Evolutionary conservation across 352 stramenopile genomes (phyloP).

Genomic region (Globisporangium perplexum): DNA sequence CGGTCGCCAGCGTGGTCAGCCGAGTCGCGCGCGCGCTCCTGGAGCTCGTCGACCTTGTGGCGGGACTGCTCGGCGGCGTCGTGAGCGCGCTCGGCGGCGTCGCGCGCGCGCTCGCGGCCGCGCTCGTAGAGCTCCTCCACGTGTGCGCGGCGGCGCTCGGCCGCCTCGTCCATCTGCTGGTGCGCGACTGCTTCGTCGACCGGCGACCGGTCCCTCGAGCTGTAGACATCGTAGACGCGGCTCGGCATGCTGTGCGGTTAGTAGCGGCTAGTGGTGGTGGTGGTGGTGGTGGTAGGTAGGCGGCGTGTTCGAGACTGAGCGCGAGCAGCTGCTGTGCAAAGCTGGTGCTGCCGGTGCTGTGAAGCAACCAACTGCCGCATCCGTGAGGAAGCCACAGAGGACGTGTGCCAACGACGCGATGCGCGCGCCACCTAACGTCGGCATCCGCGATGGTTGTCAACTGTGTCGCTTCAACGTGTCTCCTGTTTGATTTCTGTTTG

Average conservation of each 20-base stretch:
- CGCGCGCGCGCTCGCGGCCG: conserved; percentile 1
- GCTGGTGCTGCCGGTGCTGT: no score
- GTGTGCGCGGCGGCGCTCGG: conserved; percentile 3
- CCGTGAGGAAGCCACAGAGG: no score
- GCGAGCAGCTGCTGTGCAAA: neutral
- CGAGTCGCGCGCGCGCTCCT: neutral
- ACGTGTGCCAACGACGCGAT: neutral
- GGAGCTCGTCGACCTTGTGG: neutral
- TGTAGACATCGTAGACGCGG: conserved; percentile 14
- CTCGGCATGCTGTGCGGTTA: conserved; percentile 16
- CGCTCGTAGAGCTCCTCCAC: conserved; percentile 8
- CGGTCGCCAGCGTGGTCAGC: neutral
- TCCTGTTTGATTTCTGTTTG: no score
- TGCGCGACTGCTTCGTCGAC: neutral
- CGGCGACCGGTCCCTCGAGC: neutral
- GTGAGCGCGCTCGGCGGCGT: conserved; percentile 1
- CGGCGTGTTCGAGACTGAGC: conserved; percentile 1
- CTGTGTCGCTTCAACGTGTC: neutral
- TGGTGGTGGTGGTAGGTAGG: neutral
- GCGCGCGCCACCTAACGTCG: neutral
- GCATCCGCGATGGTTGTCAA: neutral
- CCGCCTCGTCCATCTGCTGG: conserved; percentile 8
- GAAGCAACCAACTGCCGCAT: neutral
- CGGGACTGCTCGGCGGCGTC: neutral
- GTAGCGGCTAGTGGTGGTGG: neutral